These are phyloP conservation scores for Aspergillus texensis DNA, from an alignment of 2,329 filamentous ascomycete species.

Conservation along the genomic window DNA sequence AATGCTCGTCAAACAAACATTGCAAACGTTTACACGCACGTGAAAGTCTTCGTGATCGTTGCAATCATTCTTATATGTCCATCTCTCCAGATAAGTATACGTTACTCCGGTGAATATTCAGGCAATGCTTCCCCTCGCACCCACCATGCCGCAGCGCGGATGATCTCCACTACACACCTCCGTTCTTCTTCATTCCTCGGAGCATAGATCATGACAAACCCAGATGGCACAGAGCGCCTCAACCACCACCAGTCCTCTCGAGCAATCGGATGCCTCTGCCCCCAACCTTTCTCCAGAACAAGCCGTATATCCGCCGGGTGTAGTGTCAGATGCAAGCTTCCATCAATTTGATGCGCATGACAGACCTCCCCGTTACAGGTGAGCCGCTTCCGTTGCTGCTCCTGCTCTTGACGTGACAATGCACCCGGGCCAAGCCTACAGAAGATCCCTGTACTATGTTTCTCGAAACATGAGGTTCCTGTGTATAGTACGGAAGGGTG, in stretches of 20 bases:
- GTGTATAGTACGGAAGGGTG: slow-evolving; percentile 57
- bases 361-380: slow-evolving; percentile 72
- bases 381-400: slow-evolving; percentile 13
- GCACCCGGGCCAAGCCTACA: slow-evolving; percentile 45
- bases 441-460: slow-evolving; percentile 78
- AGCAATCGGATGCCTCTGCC: slow-evolving; percentile 63
- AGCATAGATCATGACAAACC: slow-evolving; percentile 83
- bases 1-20: background rate
- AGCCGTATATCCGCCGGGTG: slow-evolving; percentile 76
- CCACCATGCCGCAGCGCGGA: slow-evolving; percentile 75
- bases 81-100: background rate
- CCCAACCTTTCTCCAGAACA: slow-evolving; percentile 77
- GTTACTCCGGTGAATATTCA: background rate
- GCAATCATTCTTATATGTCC: background rate
- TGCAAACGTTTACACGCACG: background rate
- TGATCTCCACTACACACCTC: slow-evolving; percentile 66
- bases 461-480: slow-evolving; percentile 77
- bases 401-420: slow-evolving; percentile 1
- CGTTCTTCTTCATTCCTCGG: slow-evolving; percentile 71
- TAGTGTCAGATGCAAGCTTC: slow-evolving; percentile 76
- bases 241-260: slow-evolving; percentile 64
- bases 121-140: slow-evolving; percentile 23
- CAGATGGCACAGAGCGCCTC: slow-evolving; percentile 68
- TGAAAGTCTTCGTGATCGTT: background rate
- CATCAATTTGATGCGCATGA: slow-evolving; percentile 76